A percentile compares a stretch with the other conserved stretches of the same genome.
Conservation (phyloP, 2,329 filamentous ascomycete genomes). For the Taxawa tesnikishii region DNA sequence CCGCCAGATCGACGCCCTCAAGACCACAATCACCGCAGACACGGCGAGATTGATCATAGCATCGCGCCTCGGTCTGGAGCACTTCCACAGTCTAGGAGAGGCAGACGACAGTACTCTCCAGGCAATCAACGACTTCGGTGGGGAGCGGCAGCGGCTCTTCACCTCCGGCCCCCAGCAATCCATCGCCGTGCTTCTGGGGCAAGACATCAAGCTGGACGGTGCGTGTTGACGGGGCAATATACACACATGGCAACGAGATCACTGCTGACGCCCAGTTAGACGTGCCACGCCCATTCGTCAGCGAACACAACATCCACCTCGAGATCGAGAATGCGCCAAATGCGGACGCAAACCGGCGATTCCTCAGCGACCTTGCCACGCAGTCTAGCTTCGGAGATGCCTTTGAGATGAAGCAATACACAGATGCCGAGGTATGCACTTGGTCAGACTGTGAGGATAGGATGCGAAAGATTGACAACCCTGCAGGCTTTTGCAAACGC, state of each 20-base stretch:
- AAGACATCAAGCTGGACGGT: conserved; percentile 10
- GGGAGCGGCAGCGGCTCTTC: conserved; percentile 28
- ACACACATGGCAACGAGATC: too few species aligned
- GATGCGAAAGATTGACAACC: too few species aligned
- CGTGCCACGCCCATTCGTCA: too few species aligned
- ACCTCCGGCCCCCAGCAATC: conserved; percentile 8
- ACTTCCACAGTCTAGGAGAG: conserved; percentile 32
- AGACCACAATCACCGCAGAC: conserved; percentile 11
- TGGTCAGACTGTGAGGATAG: too few species aligned
- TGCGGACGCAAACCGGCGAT: conserved; percentile 11
- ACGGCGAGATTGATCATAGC: conserved; percentile 38
- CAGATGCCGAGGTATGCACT: too few species aligned
- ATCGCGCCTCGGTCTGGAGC: conserved; percentile 36
- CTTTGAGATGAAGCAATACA: too few species aligned
- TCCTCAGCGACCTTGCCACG: conserved; percentile 17
- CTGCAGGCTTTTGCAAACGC: not conserved
- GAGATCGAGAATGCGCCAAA: conserved; percentile 9
- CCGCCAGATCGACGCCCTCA: conserved; percentile 7
- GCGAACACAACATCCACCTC: too few species aligned
- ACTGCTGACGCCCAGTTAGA: too few species aligned
- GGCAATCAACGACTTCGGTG: conserved; percentile 35
- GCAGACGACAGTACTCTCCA: conserved; percentile 27
- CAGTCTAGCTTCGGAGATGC: conserved; percentile 11
- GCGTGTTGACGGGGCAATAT: too few species aligned
- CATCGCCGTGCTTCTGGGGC: conserved; percentile 14